phyloP scores from a whole-genome alignment of 2,329 filamentous ascomycete genomes.

The Pestalotiopsis sp. region DNA sequence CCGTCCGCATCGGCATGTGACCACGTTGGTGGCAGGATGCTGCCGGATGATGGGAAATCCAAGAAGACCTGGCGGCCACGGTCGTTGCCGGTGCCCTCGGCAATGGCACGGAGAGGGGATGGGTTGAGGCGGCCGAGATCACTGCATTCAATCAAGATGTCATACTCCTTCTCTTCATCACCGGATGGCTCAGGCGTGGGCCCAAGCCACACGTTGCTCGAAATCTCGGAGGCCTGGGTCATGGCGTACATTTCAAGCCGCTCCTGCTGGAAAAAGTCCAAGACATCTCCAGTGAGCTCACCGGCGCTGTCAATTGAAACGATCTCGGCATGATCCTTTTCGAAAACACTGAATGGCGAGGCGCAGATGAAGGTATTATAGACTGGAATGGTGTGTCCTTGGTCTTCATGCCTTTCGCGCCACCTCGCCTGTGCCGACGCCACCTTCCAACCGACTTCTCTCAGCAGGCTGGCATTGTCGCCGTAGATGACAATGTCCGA shows the following conservation, averaged over 20 bases:
- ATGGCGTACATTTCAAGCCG: conserved; percentile 90
- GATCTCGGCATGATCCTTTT: conserved; percentile 69
- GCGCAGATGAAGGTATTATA: conserved; percentile 85
- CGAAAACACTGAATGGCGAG: conserved; percentile 71
- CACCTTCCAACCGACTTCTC: conserved; percentile 69
- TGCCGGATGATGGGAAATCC: conserved; percentile 94
- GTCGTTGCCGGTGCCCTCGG: conserved; percentile 51
- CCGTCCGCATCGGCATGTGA: conserved; percentile 82
- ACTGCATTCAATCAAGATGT: conserved; percentile 86
- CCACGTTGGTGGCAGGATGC: conserved; percentile 82
- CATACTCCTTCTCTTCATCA: conserved; percentile 66
- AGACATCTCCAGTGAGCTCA: conserved; percentile 72
- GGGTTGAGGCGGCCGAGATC: conserved; percentile 81
- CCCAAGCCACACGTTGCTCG: conserved; percentile 87
- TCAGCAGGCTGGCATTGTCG: conserved; percentile 64
- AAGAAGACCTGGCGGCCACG: conserved; percentile 48
- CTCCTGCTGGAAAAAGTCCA: conserved; percentile 91
- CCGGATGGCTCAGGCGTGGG: conserved; percentile 75
- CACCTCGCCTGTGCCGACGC: conserved; percentile 77
- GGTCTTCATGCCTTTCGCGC: conserved; percentile 65
- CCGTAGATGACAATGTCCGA: conserved; percentile 95
- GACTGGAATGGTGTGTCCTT: conserved; percentile 56
- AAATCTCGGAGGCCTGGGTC: conserved; percentile 88
- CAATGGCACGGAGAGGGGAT: conserved; percentile 64
- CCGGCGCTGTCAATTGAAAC: conserved; percentile 77